Evolutionary conservation across 768 basidiomycete genomes (phyloP), one percentile per base, ranked within the genome.

Genomic region (Floccularia luteovirens): DNA sequence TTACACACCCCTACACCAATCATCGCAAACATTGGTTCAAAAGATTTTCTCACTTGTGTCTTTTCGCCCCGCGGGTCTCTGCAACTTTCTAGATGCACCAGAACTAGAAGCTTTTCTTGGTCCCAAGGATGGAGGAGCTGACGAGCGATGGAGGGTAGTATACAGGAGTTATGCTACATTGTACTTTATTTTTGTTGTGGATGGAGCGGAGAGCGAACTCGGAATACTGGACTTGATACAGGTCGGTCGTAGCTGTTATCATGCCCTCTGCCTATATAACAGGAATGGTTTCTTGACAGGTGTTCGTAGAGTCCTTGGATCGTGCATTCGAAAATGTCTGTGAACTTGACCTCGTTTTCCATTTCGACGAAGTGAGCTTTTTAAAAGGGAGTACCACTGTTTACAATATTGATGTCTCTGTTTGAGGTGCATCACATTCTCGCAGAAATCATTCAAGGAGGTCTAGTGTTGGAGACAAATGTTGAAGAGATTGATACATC

Each of bases 321-420:
- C 72, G 91, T 25, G 82, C 90, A 12, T 99, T 98, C 56, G 91
- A 96, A 67, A 98, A 97, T 53, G 96, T 99, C 0, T 98, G 96
- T 62, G 96, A 99, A 60, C 69, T 99, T 32, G 96, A 99, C 59
- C 73, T 99, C 10, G 93, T 99, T 37, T 99, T 98, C 60, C 93
- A 97, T 59, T 99, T 97, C 53, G 96, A 98, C 58, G 92, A 98
- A 72, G 93, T 90, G 49, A 23, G 72, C 48, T 23, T 36, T 7
- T 13, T 8, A 36, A 34, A n/a, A n/a, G n/a, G n/a, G n/a, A n/a
- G n/a, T n/a, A n/a, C n/a, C n/a, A n/a, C n/a, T n/a, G n/a, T n/a
- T n/a, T n/a, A n/a, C n/a, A n/a, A n/a, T n/a, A n/a, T n/a, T n/a
- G n/a, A n/a, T n/a, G n/a, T n/a, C n/a, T n/a, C n/a, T n/a, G n/a